These are phyloP conservation scores for Botrytis fabae DNA, from an alignment of 2,329 filamentous ascomycete species.

Conservation along the genomic window DNA sequence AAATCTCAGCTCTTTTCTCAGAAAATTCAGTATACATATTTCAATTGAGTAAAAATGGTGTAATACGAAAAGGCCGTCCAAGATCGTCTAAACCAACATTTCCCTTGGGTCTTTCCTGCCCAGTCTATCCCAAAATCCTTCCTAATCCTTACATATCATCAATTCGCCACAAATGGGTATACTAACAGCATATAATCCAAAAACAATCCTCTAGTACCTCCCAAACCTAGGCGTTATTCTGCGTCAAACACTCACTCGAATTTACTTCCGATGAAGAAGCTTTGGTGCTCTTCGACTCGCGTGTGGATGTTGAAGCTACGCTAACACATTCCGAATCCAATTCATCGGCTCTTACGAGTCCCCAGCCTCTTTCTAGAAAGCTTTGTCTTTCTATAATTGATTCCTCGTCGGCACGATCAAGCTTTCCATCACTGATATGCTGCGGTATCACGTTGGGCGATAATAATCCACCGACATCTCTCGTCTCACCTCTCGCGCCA, in stretches of 20 bases:
- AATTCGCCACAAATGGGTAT: conserved; percentile 4
- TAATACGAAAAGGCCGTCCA: neutral
- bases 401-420: conserved; percentile 2
- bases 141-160: neutral
- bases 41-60: neutral
- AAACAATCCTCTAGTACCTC: neutral
- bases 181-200: neutral
- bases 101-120: neutral
- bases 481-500: conserved; percentile 15
- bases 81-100: neutral
- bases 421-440: neutral
- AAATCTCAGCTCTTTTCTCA: neutral
- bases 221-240: neutral
- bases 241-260: neutral
- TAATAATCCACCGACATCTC: conserved; percentile 18
- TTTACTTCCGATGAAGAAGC: neutral
- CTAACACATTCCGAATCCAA: conserved; percentile 23
- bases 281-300: neutral
- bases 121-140: neutral
- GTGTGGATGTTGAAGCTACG: neutral
- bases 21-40: neutral
- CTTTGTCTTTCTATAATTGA: conserved; percentile 20
- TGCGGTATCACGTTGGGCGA: neutral
- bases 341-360: conserved; percentile 4
- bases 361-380: conserved; percentile 20